These are phyloP conservation scores for Eucalyptus tenuipes DNA, from an alignment of 345 rosid species.

Conservation along the genomic window DNA sequence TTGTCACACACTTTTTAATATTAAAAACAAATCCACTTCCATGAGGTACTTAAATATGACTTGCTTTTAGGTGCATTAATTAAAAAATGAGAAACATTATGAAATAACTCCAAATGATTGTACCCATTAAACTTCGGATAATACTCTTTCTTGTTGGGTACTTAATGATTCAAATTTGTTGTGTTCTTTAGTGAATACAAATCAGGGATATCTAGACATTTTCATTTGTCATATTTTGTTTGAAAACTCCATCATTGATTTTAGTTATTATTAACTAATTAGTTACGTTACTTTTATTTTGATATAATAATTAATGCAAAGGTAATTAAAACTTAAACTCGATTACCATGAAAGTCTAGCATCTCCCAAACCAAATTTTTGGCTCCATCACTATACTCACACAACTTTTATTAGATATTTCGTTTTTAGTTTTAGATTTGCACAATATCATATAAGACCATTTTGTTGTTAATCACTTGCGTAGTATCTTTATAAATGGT, in stretches of 20 bases:
- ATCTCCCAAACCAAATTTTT: neutral
- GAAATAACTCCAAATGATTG: neutral
- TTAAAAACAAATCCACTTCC: neutral
- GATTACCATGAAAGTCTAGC: neutral
- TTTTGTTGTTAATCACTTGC: neutral
- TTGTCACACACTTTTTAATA: neutral
- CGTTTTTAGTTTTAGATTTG: neutral
- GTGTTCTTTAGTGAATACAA: neutral
- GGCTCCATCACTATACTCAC: neutral
- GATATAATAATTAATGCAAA: neutral
- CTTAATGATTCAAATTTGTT: neutral
- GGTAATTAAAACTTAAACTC: neutral
- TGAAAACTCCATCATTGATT: neutral
- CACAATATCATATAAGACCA: neutral
- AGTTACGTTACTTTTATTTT: neutral
- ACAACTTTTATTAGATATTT: neutral
- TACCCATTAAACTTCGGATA: neutral
- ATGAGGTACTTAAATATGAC: neutral
- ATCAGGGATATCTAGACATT: neutral
- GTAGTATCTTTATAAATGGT: neutral
- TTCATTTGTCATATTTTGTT: neutral
- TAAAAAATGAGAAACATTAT: neutral
- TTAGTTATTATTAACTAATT: too few relatives aligned
- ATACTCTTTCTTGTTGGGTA: neutral
- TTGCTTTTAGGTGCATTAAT: neutral